Conservation (phyloP, 1,139 yeast genomes). For the Fermentozyma sake region DNA sequence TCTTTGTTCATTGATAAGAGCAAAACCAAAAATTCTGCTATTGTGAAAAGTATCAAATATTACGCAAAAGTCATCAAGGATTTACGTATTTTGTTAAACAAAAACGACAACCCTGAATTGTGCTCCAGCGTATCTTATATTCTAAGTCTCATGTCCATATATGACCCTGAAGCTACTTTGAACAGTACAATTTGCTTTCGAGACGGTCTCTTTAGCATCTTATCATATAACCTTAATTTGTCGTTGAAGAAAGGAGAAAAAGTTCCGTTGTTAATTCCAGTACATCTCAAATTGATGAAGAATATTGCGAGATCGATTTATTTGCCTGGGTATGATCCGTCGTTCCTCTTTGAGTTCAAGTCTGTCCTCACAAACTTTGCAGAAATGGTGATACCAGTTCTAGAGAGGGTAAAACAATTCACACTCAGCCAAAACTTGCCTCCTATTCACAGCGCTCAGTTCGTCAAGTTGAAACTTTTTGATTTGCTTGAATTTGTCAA, state of each 20-base stretch:
- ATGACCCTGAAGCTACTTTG: slow-evolving; percentile 44
- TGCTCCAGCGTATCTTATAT: slow-evolving; percentile 38
- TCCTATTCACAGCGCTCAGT: slow-evolving; percentile 6
- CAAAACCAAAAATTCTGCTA: slow-evolving; percentile 21
- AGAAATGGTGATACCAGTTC: slow-evolving; percentile 3
- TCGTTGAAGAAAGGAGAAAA: slow-evolving; percentile 14
- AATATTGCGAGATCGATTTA: slow-evolving; percentile 35
- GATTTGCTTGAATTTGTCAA: slow-evolving; percentile 24
- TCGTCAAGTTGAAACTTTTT: slow-evolving; percentile 18
- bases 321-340: slow-evolving; percentile 35
- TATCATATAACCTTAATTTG: slow-evolving; percentile 25
- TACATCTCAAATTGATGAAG: slow-evolving; percentile 34
- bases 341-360: slow-evolving; percentile 28
- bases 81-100: slow-evolving; percentile 27
- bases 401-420: slow-evolving; percentile 2
- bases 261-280: slow-evolving; percentile 20
- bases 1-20: slow-evolving; percentile 4
- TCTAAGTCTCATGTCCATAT: slow-evolving; percentile 39
- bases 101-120: slow-evolving; percentile 27
- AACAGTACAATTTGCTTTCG: slow-evolving; percentile 37
- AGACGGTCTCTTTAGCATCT: slow-evolving; percentile 39
- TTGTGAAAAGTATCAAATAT: slow-evolving; percentile 30
- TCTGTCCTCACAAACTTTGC: slow-evolving; percentile 21
- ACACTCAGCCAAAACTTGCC: slow-evolving; percentile 3
- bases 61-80: slow-evolving; percentile 37